Evolutionary conservation across 2,329 filamentous ascomycete species (phyloP).

Genomic region (Aspergillus sergii): DNA sequence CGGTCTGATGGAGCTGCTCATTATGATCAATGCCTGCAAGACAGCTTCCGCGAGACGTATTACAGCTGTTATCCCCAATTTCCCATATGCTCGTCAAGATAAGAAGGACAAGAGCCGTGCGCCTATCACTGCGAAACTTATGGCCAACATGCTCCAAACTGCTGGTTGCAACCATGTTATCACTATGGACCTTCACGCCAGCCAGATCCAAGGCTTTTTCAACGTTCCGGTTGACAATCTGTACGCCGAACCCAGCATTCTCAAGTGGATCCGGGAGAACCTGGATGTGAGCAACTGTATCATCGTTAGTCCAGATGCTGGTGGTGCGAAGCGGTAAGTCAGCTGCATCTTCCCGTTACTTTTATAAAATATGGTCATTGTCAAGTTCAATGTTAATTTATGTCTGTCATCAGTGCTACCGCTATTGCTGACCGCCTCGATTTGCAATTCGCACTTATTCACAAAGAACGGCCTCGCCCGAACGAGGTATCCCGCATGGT

Average conservation of each 20-base stretch:
- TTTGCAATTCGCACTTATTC: constrained; percentile 88
- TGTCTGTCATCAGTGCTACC: constrained; percentile 64
- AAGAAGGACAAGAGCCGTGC: constrained; percentile 96
- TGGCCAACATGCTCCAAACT: constrained; percentile 96
- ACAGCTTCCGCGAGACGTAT: constrained; percentile 84
- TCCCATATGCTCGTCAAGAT: constrained; percentile 94
- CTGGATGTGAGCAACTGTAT: constrained; percentile 79
- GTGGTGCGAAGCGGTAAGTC: constrained; percentile 80
- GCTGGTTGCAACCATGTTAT: constrained; percentile 92
- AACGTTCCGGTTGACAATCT: constrained; percentile 80
- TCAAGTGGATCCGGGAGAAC: constrained; percentile 90
- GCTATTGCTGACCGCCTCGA: constrained; percentile 91
- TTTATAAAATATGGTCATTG: not conserved
- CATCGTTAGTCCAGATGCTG: constrained; percentile 92
- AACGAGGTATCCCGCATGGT: constrained; percentile 94
- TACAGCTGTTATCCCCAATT: constrained; percentile 93
- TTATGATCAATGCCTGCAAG: constrained; percentile 96
- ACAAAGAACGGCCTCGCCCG: constrained; percentile 90
- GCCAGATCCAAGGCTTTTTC: constrained; percentile 95
- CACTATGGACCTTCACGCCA: constrained; percentile 94
- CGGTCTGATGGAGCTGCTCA: constrained; percentile 94
- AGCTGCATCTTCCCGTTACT: not conserved
- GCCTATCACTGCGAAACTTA: constrained; percentile 93
- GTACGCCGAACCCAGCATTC: constrained; percentile 89
- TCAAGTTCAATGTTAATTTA: constrained; percentile 1